A percentile compares a stretch with the other conserved stretches of the same genome.
These are phyloP conservation scores for Cercophora sp. DNA, from an alignment of 495 filamentous ascomycete species.

Conservation along the genomic window DNA sequence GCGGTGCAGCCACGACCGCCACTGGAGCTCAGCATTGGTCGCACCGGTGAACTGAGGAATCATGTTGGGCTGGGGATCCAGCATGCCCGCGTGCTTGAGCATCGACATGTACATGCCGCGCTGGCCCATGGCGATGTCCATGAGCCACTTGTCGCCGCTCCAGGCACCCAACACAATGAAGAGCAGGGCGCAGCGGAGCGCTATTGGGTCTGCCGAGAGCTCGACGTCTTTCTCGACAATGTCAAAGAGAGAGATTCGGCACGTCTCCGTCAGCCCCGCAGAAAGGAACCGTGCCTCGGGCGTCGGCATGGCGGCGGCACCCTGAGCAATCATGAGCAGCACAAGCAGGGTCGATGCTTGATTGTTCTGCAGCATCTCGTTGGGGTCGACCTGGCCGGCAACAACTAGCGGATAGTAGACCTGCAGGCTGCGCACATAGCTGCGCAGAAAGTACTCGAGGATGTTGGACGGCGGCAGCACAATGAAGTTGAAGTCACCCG, in stretches of 20 bases:
- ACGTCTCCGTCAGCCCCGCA: constrained; percentile 59
- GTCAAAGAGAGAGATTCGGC: constrained; percentile 62
- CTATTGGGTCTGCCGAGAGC: constrained; percentile 53
- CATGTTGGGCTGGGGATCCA: constrained; percentile 38
- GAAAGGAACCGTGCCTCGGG: constrained; percentile 56
- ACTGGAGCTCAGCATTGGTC: constrained; percentile 45
- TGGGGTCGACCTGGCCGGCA: constrained; percentile 51
- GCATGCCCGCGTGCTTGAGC: constrained; percentile 53
- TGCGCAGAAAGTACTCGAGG: constrained; percentile 57
- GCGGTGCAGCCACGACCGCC: constrained; percentile 54
- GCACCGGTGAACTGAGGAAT: constrained; percentile 29
- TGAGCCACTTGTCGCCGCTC: constrained; percentile 68
- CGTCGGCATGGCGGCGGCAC: constrained; percentile 53
- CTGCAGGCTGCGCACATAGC: constrained; percentile 54
- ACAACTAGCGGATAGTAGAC: constrained; percentile 55
- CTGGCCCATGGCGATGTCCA: constrained; percentile 69
- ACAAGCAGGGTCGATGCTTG: constrained; percentile 55
- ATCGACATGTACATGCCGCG: constrained; percentile 62
- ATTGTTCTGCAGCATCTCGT: constrained; percentile 56
- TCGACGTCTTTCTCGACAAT: constrained; percentile 62
- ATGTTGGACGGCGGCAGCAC: constrained; percentile 56
- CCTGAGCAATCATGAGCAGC: constrained; percentile 63
- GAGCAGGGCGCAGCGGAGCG: constrained; percentile 56
- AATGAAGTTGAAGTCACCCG: constrained; percentile 49
- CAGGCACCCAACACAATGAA: constrained; percentile 59